phyloP scores from a whole-genome alignment of 768 basidiomycete species.

The Agrocybe pediades region DNA sequence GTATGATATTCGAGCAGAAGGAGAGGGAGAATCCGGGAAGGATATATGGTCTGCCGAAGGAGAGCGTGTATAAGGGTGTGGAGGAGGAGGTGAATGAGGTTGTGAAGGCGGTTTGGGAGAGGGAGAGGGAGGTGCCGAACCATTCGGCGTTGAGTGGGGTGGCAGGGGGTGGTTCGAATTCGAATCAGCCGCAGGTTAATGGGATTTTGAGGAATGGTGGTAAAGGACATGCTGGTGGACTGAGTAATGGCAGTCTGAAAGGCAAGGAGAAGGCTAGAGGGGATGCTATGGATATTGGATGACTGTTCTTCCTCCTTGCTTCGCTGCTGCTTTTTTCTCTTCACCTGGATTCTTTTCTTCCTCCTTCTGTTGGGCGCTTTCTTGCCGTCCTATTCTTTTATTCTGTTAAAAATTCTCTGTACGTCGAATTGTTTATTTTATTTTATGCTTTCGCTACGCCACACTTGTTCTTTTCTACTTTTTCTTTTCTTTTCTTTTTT shows the following conservation, averaged over 20 bases:
- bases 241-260: constrained; percentile 35
- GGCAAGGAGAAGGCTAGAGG: constrained; percentile 52
- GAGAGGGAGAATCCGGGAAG: constrained; percentile 62
- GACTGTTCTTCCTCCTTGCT: constrained; percentile 23
- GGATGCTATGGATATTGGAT: constrained; percentile 75
- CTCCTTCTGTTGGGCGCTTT: constrained; percentile 9
- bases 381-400: not conserved
- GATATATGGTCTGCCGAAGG: constrained; percentile 76
- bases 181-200: constrained; percentile 16
- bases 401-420: not conserved
- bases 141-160: constrained; percentile 22
- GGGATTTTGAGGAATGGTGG: constrained; percentile 16
- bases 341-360: constrained; percentile 20
- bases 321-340: constrained; percentile 17
- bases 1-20: constrained; percentile 74
- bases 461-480: not conserved
- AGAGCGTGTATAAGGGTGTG: constrained; percentile 75
- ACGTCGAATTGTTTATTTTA: constrained; percentile 3
- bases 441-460: not conserved
- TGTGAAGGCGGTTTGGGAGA: constrained; percentile 22
- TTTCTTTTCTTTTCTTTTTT: not conserved
- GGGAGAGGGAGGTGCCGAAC: constrained; percentile 14
- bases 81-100: constrained; percentile 60
- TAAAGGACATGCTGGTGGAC: constrained; percentile 1
- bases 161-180: constrained; percentile 18